Base-by-base conservation (phyloP, 495 filamentous ascomycete species). In the Talaromyces trachyspermus region DNA sequence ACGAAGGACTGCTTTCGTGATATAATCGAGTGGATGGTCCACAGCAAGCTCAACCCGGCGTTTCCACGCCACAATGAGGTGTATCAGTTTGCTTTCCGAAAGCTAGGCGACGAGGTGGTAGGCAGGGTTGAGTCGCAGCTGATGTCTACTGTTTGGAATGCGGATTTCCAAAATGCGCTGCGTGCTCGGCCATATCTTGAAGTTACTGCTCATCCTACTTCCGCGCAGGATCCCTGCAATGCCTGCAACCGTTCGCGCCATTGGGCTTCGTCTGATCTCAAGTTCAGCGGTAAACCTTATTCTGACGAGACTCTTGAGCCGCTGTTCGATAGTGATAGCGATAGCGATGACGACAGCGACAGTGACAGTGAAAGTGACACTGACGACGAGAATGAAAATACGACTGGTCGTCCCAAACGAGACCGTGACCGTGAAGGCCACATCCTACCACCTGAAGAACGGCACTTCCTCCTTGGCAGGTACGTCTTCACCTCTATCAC, bases 21-120 rank as follows among this genome's bases (percentile, higher is more conserved):
- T 53, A 86, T 78, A 0, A 70, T 95, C 0, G 85, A 88, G 60
- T 95, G 87, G 87, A 81, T 91, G 62, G 80, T 95, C 2, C 79
- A 81, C 46, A 82, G 79, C 55, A 80, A 83, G 49, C 67, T 95
- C 32, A 84, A 91, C 52, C 87, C 87, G 2, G 80, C 75, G 0
- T 94, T 91, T 54, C 65, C 75, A 3, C 72, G 79, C 15, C 65
- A 75, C 2, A 79, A 87, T 46, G 64, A 70, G 2, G 63, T 89
- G 8, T 95, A 89, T 54, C 49, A 68, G 19, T 70, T 86, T 19
- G 83, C 87, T 0, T 90, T 91, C 63, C 62, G 62, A 20, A 91
- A 89, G 52, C 66, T 95, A 0, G 76, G 88, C 48, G 78, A 85
- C 50, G 84, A 88, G 55, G 78, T 86, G 36, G 69, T 71, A 11